phyloP scores from a whole-genome alignment of 257 asterid genomes.

The Fraxinus pennsylvanica region DNA sequence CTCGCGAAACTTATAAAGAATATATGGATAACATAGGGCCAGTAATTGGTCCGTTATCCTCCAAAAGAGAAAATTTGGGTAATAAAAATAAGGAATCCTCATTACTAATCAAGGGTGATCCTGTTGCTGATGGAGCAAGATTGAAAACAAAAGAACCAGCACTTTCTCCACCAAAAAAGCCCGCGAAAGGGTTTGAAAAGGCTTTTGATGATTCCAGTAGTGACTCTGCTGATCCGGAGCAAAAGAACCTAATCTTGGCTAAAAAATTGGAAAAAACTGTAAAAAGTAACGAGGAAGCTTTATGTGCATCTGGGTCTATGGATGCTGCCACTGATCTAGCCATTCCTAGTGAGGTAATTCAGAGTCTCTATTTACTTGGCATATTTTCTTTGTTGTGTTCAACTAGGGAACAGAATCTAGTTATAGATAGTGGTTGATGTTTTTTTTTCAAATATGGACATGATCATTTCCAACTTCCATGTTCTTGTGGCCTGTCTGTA shows the following conservation, averaged over 20 bases:
- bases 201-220: conserved; percentile 50
- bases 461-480: conserved; percentile 16
- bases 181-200: conserved; percentile 43
- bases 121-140: conserved; percentile 42
- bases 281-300: conserved; percentile 40
- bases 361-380: conserved; percentile 12
- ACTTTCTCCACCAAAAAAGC: conserved; percentile 51
- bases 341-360: conserved; percentile 79
- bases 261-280: conserved; percentile 39
- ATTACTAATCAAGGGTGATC: conserved; percentile 48
- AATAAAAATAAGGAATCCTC: conserved; percentile 47
- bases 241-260: conserved; percentile 36
- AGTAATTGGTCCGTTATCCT: conserved; percentile 39
- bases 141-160: conserved; percentile 44
- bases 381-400: neutral
- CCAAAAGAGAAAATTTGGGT: conserved; percentile 35
- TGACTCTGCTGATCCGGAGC: conserved; percentile 49
- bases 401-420: conserved; percentile 6
- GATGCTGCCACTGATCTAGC: conserved; percentile 52
- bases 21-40: conserved; percentile 36
- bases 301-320: conserved; percentile 41
- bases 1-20: conserved; percentile 46
- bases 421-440: conserved; percentile 17
- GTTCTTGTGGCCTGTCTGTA: conserved; percentile 4
- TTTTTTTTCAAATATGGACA: neutral